Evolutionary conservation across 2,329 filamentous ascomycete genomes (phyloP), one percentile per base, ranked within the genome.

Genomic region (Apiospora koreana): DNA sequence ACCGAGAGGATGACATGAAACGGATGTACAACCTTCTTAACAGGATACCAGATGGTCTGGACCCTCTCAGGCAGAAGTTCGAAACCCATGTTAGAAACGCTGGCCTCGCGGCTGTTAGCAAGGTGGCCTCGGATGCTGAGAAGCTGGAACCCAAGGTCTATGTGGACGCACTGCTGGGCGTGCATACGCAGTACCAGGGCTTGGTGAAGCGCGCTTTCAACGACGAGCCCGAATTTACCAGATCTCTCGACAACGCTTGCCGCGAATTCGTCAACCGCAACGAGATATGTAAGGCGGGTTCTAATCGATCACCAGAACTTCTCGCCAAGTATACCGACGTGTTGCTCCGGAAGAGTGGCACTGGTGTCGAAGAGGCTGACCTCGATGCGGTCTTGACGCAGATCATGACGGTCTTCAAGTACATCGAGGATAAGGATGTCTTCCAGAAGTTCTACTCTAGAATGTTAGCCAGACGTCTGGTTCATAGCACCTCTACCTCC

Each of bases 351-450:
- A 98, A 97, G 86, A 95, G 94, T 75, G 93, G 93, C 41, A 97
- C 95, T 76, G 94, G 94, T 76, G 94, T 94, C 18, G 96, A 98
- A 79, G 96, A 99, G 79, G 92, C 93, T 42, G 95, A 99, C 78
- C 88, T 98, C 76, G 96, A 99, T 83, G 92, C 92, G 74, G 92
- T 94, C 42, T 85, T 98, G 41, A 91, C 90, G 25, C 94, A 98
- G 80, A 96, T 99, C 77, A 99, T 99, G 96, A 98, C 95, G 1
- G 94, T 99, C 69, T 99, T 99, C 89, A 98, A 98, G 85, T 99
- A 99, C 82, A 98, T 99, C 73, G 96, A 99, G 80, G 97, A 99
- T 83, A 99, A 99, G 86, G 96, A 99, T 78, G 97, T 99, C 6
- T 99, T 99, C 88, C 96, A 98, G 82, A 99, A 98, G 82, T 99